phyloP scores from a whole-genome alignment of 164 flowering plant species.

The Tinospora cordifolia region DNA sequence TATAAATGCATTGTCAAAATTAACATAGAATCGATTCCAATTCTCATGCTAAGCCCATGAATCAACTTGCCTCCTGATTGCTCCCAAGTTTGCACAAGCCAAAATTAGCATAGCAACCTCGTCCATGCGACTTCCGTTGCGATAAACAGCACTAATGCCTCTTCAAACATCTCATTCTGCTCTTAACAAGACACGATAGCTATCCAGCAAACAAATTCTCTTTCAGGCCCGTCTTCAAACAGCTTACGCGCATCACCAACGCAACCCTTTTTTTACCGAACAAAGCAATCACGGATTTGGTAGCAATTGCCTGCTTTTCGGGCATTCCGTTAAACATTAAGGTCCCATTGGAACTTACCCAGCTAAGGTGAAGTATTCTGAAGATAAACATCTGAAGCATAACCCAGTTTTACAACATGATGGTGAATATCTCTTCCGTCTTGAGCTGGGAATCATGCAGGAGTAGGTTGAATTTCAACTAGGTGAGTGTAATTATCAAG shows the following conservation, averaged over 20 bases:
- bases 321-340: slow-evolving; percentile 27
- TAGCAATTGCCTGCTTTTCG: slow-evolving; percentile 25
- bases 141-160: slow-evolving; percentile 28
- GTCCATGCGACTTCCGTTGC: slow-evolving; percentile 25
- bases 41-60: slow-evolving; percentile 26
- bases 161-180: slow-evolving; percentile 30
- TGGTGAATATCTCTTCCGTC: slow-evolving; percentile 36
- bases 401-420: slow-evolving; percentile 36
- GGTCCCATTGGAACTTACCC: slow-evolving; percentile 30
- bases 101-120: slow-evolving; percentile 35
- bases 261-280: slow-evolving; percentile 28
- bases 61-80: slow-evolving; percentile 18
- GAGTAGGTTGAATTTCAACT: slow-evolving; percentile 25
- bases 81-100: slow-evolving; percentile 27
- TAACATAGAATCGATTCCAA: slow-evolving; percentile 31
- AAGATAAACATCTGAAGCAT: slow-evolving; percentile 31
- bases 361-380: slow-evolving; percentile 32
- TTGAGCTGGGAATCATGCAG: slow-evolving; percentile 7
- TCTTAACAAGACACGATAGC: slow-evolving; percentile 38
- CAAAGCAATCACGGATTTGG: slow-evolving; percentile 40
- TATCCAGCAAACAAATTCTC: slow-evolving; percentile 39
- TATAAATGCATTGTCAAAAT: slow-evolving; percentile 37
- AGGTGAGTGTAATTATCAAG: slow-evolving; percentile 36
- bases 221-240: slow-evolving; percentile 24
- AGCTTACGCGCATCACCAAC: slow-evolving; percentile 24